These are phyloP conservation scores for Entonaema liquescens DNA, from an alignment of 495 filamentous ascomycete genomes.

Conservation along the genomic window DNA sequence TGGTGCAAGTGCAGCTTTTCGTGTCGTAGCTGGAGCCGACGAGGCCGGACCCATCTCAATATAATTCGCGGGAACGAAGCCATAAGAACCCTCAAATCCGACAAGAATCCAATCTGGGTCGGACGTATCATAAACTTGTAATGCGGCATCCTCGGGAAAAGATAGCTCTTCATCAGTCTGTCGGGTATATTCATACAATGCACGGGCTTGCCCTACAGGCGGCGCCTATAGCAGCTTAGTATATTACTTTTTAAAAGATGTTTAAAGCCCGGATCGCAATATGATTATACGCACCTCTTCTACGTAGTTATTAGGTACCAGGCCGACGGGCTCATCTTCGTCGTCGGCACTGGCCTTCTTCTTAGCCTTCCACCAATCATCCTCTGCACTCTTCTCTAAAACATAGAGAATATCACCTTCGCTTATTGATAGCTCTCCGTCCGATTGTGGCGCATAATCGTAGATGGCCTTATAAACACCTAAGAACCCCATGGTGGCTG, in stretches of 20 bases:
- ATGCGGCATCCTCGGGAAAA: slow-evolving; percentile 85
- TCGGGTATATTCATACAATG: slow-evolving; percentile 93
- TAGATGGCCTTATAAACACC: slow-evolving; percentile 92
- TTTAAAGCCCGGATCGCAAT: neutral
- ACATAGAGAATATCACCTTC: slow-evolving; percentile 95
- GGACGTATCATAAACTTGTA: slow-evolving; percentile 86
- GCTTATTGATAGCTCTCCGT: slow-evolving; percentile 83
- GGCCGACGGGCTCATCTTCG: slow-evolving; percentile 91
- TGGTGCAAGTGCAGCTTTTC: slow-evolving; percentile 29
- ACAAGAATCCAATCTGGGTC: slow-evolving; percentile 98
- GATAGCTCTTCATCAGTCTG: slow-evolving; percentile 99
- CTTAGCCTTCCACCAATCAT: slow-evolving; percentile 98
- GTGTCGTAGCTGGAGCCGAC: slow-evolving; percentile 33
- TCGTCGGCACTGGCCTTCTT: slow-evolving; percentile 92
- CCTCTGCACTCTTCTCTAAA: slow-evolving; percentile 86
- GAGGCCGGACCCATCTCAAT: slow-evolving; percentile 69
- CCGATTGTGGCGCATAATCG: slow-evolving; percentile 90
- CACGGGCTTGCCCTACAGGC: slow-evolving; percentile 77
- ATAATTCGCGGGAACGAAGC: slow-evolving; percentile 97
- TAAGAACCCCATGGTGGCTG: slow-evolving; percentile 71
- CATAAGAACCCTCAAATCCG: slow-evolving; percentile 83
- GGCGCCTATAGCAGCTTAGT: slow-evolving; percentile 63
- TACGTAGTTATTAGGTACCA: slow-evolving; percentile 96
- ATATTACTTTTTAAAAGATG: slow-evolving; percentile 7
- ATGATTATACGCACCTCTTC: slow-evolving; percentile 77